Percentiles rank a stretch among this genome's conserved stretches.
phyloP scores from a whole-genome alignment of 1,284 basidiomycete genomes.

The Naganishia cerealis region DNA sequence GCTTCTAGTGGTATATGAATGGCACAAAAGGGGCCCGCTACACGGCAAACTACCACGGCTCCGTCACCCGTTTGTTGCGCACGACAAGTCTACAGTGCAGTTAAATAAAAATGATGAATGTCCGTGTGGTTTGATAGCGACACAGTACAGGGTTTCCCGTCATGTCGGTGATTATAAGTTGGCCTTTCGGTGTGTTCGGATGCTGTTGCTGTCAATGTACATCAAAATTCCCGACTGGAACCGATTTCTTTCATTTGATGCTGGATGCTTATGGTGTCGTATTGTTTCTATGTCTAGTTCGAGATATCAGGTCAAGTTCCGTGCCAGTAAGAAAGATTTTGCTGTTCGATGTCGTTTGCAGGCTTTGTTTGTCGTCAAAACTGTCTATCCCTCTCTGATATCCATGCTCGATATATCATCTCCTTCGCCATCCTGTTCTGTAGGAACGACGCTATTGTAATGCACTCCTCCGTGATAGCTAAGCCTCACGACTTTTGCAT shows the following conservation, averaged over 20 bases:
- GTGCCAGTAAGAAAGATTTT: neutral
- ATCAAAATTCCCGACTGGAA: neutral
- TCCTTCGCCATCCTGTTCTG: neutral
- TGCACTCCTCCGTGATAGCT: conserved; percentile 27
- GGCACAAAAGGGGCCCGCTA: neutral
- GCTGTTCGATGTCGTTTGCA: neutral
- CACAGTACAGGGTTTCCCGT: neutral
- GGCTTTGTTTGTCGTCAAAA: neutral
- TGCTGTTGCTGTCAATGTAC: neutral
- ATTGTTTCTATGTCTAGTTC: neutral
- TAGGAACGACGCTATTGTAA: conserved; percentile 23
- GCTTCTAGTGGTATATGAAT: neutral
- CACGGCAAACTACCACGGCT: neutral
- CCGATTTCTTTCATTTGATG: neutral
- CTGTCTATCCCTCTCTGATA: neutral
- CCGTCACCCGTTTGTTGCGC: neutral
- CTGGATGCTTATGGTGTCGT: conserved; percentile 1
- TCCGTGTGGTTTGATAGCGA: neutral
- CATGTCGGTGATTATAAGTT: conserved; percentile 1
- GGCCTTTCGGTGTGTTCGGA: neutral
- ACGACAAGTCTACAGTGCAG: neutral
- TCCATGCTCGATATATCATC: neutral
- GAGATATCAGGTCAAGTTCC: neutral
- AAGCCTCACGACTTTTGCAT: conserved; percentile 23
- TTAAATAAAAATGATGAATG: neutral